These are phyloP conservation scores for Gracilaria gracilis DNA, from an alignment of 23 red algal species.

Conservation along the genomic window DNA sequence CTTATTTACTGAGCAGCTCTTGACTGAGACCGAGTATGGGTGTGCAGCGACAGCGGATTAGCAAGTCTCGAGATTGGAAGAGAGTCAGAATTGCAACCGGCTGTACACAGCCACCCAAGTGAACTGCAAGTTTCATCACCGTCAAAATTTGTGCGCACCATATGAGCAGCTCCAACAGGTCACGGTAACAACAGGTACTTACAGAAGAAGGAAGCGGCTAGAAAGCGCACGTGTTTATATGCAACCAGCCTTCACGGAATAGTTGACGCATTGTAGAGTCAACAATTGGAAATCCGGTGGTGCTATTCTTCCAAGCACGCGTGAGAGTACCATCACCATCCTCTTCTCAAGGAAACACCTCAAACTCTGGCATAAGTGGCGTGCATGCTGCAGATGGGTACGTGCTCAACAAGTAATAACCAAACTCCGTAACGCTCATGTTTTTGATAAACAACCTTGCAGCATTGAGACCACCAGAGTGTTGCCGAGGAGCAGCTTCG, in stretches of 20 bases:
- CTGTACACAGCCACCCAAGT: constrained; percentile 91
- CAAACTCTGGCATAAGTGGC: constrained; percentile 85
- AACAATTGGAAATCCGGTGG: constrained; percentile 95
- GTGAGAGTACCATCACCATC: constrained; percentile 50
- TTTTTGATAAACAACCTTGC: constrained; percentile 92
- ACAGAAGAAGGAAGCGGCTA: constrained; percentile 90
- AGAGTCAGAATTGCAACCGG: constrained; percentile 86
- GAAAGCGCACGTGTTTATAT: constrained; percentile 89
- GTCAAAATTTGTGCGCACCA: constrained; percentile 81
- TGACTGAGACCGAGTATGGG: constrained; percentile 50
- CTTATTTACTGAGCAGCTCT: constrained; percentile 76
- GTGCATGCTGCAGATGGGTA: constrained; percentile 77
- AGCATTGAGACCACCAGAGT: constrained; percentile 5
- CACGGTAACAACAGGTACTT: constrained; percentile 95
- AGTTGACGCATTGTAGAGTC: constrained; percentile 98
- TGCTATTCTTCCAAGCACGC: constrained; percentile 66
- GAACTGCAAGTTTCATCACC: constrained; percentile 92
- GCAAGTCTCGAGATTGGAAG: constrained; percentile 88
- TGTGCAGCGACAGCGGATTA: constrained; percentile 77
- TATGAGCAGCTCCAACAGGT: constrained; percentile 76
- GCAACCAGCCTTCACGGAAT: constrained; percentile 85
- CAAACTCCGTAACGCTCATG: constrained; percentile 91
- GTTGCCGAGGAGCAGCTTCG: neutral
- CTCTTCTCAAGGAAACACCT: constrained; percentile 81
- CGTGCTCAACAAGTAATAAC: constrained; percentile 84